Evolutionary conservation across 2,329 filamentous ascomycete genomes (phyloP).

Genomic region (Clonostachys rhizophaga): DNA sequence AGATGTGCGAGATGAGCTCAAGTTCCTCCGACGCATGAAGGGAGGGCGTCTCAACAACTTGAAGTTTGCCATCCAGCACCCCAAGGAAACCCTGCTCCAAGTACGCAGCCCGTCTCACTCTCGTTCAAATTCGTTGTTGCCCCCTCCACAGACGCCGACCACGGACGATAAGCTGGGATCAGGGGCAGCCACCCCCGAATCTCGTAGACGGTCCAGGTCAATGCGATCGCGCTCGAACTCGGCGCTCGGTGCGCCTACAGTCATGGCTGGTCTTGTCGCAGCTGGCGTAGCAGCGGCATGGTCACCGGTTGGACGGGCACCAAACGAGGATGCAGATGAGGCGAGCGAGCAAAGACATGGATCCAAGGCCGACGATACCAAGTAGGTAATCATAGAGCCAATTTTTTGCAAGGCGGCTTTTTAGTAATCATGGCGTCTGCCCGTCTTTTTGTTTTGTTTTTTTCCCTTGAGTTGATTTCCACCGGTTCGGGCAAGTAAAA

Average conservation of each 20-base stretch:
- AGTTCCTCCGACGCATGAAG: conserved; percentile 75
- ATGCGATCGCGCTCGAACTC: conserved; percentile 64
- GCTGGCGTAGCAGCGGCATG: conserved; percentile 72
- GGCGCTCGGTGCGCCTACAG: conserved; percentile 67
- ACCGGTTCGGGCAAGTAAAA: too few species aligned
- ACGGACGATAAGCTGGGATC: conserved; percentile 47
- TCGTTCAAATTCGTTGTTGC: conserved; percentile 59
- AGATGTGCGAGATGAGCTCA: conserved; percentile 75
- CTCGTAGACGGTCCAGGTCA: conserved; percentile 62
- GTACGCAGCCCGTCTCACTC: conserved; percentile 58
- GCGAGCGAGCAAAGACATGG: too few species aligned
- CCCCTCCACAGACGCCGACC: conserved; percentile 58
- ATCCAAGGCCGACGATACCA: too few species aligned
- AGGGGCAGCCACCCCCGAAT: conserved; percentile 50
- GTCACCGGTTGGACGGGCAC: conserved; percentile 60
- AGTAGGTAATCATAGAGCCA: too few species aligned
- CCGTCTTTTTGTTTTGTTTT: too few species aligned
- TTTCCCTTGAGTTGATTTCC: too few species aligned
- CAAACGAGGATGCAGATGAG: background rate
- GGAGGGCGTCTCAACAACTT: conserved; percentile 78
- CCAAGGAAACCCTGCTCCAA: conserved; percentile 59
- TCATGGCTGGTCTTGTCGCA: conserved; percentile 81
- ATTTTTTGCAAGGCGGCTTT: too few species aligned
- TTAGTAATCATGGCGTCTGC: too few species aligned
- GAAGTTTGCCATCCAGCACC: conserved; percentile 73